Evolutionary conservation across 768 basidiomycete species (phyloP).

Genomic region (Gautieria morchelliformis): DNA sequence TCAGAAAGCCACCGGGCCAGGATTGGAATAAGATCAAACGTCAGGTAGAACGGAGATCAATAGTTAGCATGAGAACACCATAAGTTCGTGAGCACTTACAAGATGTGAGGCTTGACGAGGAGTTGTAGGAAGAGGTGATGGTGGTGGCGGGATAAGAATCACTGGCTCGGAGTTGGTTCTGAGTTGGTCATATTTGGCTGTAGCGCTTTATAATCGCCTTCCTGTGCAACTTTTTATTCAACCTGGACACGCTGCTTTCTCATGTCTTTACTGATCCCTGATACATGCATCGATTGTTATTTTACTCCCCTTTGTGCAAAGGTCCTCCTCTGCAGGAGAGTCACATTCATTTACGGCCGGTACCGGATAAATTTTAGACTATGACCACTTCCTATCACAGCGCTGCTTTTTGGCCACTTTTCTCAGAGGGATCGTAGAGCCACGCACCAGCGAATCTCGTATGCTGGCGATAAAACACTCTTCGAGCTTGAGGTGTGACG

Average conservation of each 20-base stretch:
- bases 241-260: conserved; percentile 2
- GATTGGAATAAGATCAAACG: not conserved
- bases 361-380: not conserved
- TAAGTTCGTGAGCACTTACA: not conserved
- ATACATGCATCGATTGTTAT: not conserved
- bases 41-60: not conserved
- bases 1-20: not conserved
- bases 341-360: not conserved
- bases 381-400: not conserved
- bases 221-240: not conserved
- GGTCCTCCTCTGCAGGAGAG: no score
- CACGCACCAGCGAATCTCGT: no score
- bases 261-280: not conserved
- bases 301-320: not conserved
- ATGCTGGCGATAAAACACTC: no score
- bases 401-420: not conserved
- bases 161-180: not conserved
- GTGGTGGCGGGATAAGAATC: conserved; percentile 10
- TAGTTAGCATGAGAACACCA: not conserved
- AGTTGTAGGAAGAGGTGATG: not conserved
- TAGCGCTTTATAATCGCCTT: not conserved
- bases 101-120: not conserved
- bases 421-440: no score
- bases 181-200: not conserved
- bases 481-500: no score